These are phyloP conservation scores for Xylariaceae sp. DNA, from an alignment of 2,329 filamentous ascomycete species.

Conservation along the genomic window DNA sequence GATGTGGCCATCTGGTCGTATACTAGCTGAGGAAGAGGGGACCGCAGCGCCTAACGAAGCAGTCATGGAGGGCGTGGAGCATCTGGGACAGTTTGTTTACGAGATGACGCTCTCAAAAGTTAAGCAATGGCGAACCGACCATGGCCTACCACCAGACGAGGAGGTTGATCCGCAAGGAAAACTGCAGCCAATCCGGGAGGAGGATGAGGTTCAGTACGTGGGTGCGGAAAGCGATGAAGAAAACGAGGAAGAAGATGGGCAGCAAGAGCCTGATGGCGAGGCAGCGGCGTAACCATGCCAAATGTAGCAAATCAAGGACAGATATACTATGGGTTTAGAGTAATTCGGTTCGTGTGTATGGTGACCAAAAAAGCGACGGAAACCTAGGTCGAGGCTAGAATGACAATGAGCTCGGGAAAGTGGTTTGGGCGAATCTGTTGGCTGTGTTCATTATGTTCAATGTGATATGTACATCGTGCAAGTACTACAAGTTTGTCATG, in stretches of 20 bases:
- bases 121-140: conserved; percentile 46
- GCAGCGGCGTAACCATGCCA: conserved; percentile 8
- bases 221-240: conserved; percentile 23
- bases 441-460: no score
- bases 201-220: conserved; percentile 28
- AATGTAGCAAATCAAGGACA: no score
- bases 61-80: conserved; percentile 87
- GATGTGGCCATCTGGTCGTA: conserved; percentile 70
- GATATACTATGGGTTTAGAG: no score
- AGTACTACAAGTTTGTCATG: no score
- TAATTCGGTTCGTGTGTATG: no score
- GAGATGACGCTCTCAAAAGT: conserved; percentile 79
- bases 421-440: no score
- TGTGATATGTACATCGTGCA: no score
- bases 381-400: no score
- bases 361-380: no score
- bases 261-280: conserved; percentile 10
- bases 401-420: no score
- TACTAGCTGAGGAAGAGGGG: conserved; percentile 44
- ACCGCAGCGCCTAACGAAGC: conserved; percentile 55
- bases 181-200: conserved; percentile 29
- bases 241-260: conserved; percentile 19
- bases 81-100: conserved; percentile 92
- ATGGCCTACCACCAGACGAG: conserved; percentile 26
- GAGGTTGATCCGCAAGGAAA: conserved; percentile 9